A percentile compares a stretch with the other conserved stretches of the same genome.
Conservation (phyloP, 75 land plant genomes). For the Sequoiadendron giganteum region DNA sequence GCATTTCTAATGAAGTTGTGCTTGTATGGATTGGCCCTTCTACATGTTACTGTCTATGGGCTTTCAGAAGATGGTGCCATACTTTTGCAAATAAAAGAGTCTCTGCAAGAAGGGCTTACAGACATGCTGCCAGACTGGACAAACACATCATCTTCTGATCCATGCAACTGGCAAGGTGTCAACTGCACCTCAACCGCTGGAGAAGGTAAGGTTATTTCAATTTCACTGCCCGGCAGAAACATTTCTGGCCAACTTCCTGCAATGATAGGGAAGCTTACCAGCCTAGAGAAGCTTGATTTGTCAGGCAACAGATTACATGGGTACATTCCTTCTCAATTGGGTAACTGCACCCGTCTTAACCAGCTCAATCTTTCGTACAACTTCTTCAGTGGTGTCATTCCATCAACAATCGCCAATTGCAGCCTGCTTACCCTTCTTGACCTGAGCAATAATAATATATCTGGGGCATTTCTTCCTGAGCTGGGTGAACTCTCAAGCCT, state of each 20-base stretch:
- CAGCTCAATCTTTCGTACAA: slow-evolving; percentile 32
- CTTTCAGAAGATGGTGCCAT: not conserved
- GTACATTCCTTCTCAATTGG: slow-evolving; percentile 34
- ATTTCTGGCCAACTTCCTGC: slow-evolving; percentile 23
- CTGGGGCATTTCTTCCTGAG: slow-evolving; percentile 32
- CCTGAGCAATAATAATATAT: slow-evolving; percentile 38
- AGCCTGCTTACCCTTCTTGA: slow-evolving; percentile 25
- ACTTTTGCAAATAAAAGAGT: slow-evolving; percentile 17
- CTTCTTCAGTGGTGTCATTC: slow-evolving; percentile 26
- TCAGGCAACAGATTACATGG: slow-evolving; percentile 26
- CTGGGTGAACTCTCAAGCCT: slow-evolving; percentile 35
- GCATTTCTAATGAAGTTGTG: too few species aligned
- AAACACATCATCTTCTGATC: not conserved
- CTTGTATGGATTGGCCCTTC: not conserved
- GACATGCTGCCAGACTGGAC: slow-evolving; percentile 12
- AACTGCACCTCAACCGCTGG: slow-evolving; percentile 11
- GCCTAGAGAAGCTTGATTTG: slow-evolving; percentile 32
- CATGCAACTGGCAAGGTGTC: slow-evolving; percentile 52
- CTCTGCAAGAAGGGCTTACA: slow-evolving; percentile 6
- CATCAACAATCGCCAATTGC: slow-evolving; percentile 29
- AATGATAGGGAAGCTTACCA: slow-evolving; percentile 24
- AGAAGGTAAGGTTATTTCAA: slow-evolving; percentile 16
- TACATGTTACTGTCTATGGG: not conserved
- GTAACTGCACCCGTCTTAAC: slow-evolving; percentile 21
- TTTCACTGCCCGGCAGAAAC: slow-evolving; percentile 21